Percentiles rank a stretch among this genome's conserved stretches.
Evolutionary conservation across 2,329 filamentous ascomycete genomes (phyloP).

Genomic region (Colletotrichum sp.): DNA sequence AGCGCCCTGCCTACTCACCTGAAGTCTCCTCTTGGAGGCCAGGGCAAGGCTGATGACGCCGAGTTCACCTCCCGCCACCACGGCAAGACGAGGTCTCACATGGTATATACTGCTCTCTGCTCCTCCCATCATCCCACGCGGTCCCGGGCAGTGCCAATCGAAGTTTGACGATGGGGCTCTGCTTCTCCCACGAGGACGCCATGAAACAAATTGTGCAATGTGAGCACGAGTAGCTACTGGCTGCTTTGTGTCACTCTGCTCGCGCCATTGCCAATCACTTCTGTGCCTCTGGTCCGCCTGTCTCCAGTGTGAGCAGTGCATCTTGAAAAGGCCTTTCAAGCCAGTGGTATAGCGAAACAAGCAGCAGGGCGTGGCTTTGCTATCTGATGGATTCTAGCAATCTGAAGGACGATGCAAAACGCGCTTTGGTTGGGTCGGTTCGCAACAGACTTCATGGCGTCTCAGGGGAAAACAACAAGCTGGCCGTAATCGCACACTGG

Average conservation of each 20-base stretch:
- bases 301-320: not conserved
- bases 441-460: not conserved
- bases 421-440: not conserved
- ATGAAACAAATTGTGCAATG: not conserved
- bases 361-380: not conserved
- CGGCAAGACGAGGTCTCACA: constrained; percentile 85
- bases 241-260: not conserved
- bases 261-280: not conserved
- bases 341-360: not conserved
- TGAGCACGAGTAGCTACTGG: not conserved
- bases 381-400: not conserved
- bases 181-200: not conserved
- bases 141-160: not conserved
- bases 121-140: not conserved
- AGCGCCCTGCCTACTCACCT: constrained; percentile 85
- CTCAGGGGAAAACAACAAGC: not conserved
- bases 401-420: not conserved
- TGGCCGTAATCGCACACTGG: not conserved
- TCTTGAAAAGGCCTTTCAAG: not conserved
- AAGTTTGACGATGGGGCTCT: not conserved
- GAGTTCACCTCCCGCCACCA: constrained; percentile 72
- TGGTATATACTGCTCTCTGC: constrained; percentile 63
- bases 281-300: not conserved
- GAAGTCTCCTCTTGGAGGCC: constrained; percentile 56
- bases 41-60: constrained; percentile 46